These are phyloP conservation scores for Geum urbanum DNA, from an alignment of 306 rosid genomes.

Conservation along the genomic window DNA sequence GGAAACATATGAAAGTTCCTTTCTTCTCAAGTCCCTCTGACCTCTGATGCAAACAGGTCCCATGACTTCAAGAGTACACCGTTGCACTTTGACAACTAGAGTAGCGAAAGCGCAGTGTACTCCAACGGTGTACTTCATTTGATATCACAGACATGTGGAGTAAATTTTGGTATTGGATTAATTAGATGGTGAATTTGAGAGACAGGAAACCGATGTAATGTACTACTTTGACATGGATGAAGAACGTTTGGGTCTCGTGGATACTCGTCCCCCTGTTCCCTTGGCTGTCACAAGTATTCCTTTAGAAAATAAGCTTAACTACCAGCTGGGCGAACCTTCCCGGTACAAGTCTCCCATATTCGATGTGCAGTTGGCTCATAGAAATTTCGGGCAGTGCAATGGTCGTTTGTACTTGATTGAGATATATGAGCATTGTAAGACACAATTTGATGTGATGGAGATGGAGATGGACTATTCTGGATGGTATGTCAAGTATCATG, in stretches of 20 bases:
- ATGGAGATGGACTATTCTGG: too few relatives aligned
- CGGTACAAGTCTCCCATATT: too few relatives aligned
- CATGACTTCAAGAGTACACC: background rate
- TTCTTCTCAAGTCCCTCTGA: background rate
- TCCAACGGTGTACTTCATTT: constrained; percentile 16
- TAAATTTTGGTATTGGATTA: background rate
- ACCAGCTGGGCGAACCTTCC: too few relatives aligned
- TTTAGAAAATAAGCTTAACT: too few relatives aligned
- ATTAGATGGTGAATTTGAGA: background rate
- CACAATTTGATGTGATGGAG: too few relatives aligned
- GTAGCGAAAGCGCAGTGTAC: background rate
- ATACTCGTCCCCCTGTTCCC: background rate
- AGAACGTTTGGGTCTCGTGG: background rate
- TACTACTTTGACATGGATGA: constrained; percentile 4
- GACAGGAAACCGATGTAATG: background rate
- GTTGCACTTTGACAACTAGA: background rate
- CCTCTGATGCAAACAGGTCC: too few relatives aligned
- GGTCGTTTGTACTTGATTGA: too few relatives aligned
- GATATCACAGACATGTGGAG: background rate
- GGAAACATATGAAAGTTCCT: constrained; percentile 8
- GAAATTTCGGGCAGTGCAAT: too few relatives aligned
- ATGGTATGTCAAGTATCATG: too few relatives aligned
- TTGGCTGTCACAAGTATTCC: background rate
- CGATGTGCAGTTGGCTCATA: too few relatives aligned
- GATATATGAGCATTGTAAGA: too few relatives aligned